Percentiles rank a stretch among this genome's conserved stretches.
Evolutionary conservation across 1,139 yeast species (phyloP).

Genomic region (Waltiozyma sp.): DNA sequence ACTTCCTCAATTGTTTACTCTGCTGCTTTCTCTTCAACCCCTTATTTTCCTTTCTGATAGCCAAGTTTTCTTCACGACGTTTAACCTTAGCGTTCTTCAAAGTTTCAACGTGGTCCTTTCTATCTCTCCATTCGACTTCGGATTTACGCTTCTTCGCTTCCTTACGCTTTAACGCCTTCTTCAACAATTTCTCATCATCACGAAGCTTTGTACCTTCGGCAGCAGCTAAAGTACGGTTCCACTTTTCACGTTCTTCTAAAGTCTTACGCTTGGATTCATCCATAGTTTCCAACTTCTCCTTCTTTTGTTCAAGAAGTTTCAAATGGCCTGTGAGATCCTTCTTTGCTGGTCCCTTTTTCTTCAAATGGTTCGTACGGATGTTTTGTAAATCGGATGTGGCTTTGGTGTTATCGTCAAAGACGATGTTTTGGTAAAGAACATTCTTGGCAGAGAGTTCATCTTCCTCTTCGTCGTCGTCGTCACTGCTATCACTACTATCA

Average conservation of each 20-base stretch:
- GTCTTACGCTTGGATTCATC: conserved; percentile 54
- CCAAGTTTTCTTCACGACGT: conserved; percentile 83
- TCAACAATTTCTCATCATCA: conserved; percentile 81
- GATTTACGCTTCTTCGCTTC: conserved; percentile 73
- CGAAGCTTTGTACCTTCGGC: conserved; percentile 84
- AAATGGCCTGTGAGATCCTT: conserved; percentile 81
- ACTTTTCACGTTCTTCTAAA: conserved; percentile 60
- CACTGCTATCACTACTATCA: conserved; percentile 28
- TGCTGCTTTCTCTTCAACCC: conserved; percentile 62
- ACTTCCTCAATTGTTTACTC: conserved; percentile 53
- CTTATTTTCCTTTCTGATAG: conserved; percentile 70
- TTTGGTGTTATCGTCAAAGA: conserved; percentile 71
- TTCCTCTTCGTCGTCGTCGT: conserved; percentile 25
- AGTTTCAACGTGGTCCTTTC: conserved; percentile 68
- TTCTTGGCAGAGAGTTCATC: conserved; percentile 23
- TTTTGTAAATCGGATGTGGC: conserved; percentile 67
- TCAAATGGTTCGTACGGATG: conserved; percentile 40
- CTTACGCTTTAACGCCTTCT: conserved; percentile 75
- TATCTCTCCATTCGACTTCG: conserved; percentile 78
- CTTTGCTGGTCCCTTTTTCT: conserved; percentile 72
- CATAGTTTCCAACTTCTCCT: conserved; percentile 47
- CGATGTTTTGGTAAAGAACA: conserved; percentile 72
- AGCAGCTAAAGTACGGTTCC: conserved; percentile 77
- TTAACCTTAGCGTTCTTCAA: conserved; percentile 65
- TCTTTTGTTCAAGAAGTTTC: conserved; percentile 61